A percentile compares a stretch with the other conserved stretches of the same genome.
Evolutionary conservation across 2,329 filamentous ascomycete genomes (phyloP).

Genomic region (Apiospora koreana): DNA sequence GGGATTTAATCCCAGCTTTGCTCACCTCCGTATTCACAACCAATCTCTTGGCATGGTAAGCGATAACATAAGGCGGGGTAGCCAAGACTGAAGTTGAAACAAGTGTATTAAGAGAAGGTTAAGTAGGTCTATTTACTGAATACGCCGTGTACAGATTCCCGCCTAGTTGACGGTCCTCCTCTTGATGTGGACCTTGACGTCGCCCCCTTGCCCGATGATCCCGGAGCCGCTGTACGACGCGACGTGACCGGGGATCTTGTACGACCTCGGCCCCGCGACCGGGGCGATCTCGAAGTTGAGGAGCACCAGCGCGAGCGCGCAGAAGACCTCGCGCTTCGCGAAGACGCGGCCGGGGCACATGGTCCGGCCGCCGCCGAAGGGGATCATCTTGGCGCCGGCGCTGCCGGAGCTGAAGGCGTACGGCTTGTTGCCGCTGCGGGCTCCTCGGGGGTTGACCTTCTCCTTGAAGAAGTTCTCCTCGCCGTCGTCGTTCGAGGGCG

Average conservation of each 20-base stretch:
- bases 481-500: not conserved
- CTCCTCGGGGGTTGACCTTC: not conserved
- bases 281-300: constrained; percentile 22
- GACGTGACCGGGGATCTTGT: not conserved
- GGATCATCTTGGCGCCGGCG: constrained; percentile 14
- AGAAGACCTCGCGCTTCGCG: constrained; percentile 29
- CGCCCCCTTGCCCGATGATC: not conserved
- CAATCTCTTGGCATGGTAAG: too few species aligned
- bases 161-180: too few species aligned
- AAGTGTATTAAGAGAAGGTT: too few species aligned
- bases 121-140: too few species aligned
- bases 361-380: constrained; percentile 26
- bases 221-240: not conserved
- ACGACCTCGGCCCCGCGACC: not conserved
- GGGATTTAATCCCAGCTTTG: too few species aligned
- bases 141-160: too few species aligned
- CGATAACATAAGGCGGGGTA: too few species aligned
- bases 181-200: not conserved
- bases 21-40: too few species aligned
- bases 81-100: too few species aligned
- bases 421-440: not conserved
- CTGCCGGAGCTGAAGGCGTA: not conserved
- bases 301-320: constrained; percentile 22
- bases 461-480: not conserved
- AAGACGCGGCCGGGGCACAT: constrained; percentile 30